These are phyloP conservation scores for Chytriomyces sp. DNA, from an alignment of 192 early-diverging fungal species.

Conservation along the genomic window DNA sequence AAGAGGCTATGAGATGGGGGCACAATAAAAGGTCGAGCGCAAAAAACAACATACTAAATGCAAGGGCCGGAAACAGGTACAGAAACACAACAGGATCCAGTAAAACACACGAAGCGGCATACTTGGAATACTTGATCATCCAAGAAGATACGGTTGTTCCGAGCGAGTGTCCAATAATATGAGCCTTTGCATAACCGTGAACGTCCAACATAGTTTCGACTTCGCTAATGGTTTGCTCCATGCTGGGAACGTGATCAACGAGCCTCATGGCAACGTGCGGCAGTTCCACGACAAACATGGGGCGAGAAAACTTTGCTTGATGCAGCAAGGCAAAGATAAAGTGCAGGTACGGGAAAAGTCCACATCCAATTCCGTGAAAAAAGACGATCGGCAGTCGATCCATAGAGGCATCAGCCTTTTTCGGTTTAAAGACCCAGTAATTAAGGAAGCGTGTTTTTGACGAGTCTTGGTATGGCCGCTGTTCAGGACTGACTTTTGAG, in stretches of 20 bases:
- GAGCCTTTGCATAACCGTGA: conserved; percentile 59
- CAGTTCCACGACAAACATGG: conserved; percentile 35
- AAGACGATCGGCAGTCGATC: conserved; percentile 36
- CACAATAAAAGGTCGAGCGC: neutral
- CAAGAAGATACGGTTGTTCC: conserved; percentile 66
- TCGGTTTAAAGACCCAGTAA: conserved; percentile 29
- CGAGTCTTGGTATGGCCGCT: conserved; percentile 20
- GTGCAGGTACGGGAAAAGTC: conserved; percentile 10
- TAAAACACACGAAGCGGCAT: conserved; percentile 56
- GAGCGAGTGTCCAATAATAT: conserved; percentile 71
- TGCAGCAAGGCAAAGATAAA: conserved; percentile 27
- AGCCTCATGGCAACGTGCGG: conserved; percentile 57
- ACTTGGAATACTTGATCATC: conserved; percentile 59
- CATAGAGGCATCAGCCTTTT: neutral
- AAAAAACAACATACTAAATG: conserved; percentile 52
- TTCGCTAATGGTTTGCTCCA: conserved; percentile 59
- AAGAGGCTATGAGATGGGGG: neutral
- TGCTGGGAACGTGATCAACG: conserved; percentile 58
- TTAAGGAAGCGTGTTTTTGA: neutral
- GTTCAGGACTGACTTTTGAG: conserved; percentile 21
- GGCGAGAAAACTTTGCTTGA: conserved; percentile 3
- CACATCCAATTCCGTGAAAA: conserved; percentile 39
- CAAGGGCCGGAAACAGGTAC: conserved; percentile 62
- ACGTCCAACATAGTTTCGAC: conserved; percentile 60
- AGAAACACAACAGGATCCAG: conserved; percentile 72